Conservation (phyloP, 352 stramenopile genomes). For the Globisporangium iwayamae region DNA sequence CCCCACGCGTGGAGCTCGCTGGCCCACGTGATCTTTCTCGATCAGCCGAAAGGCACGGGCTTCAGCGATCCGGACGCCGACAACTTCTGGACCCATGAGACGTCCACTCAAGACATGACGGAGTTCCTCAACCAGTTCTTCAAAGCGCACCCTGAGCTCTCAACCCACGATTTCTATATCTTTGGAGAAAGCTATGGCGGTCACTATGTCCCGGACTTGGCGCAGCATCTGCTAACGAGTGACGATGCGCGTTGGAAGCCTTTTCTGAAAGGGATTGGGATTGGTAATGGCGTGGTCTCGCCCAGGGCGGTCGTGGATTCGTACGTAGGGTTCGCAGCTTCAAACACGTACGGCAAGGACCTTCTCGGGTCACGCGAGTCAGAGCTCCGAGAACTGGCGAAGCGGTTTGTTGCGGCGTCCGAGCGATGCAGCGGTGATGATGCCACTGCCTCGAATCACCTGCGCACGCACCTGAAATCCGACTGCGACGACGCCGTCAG, state of each 20-base stretch:
- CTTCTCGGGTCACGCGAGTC: slow-evolving; percentile 25
- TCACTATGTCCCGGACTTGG: slow-evolving; percentile 93
- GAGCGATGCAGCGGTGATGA: slow-evolving; percentile 10
- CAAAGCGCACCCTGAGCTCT: slow-evolving; percentile 30
- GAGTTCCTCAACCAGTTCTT: slow-evolving; percentile 62
- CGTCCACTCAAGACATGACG: slow-evolving; percentile 44
- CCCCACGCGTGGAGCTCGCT: slow-evolving; percentile 92
- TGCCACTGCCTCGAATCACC: not conserved
- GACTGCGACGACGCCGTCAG: slow-evolving; percentile 25
- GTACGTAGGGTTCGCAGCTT: slow-evolving; percentile 42
- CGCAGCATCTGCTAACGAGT: slow-evolving; percentile 58
- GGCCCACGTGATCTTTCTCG: slow-evolving; percentile 96
- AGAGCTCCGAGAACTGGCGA: slow-evolving; percentile 8
- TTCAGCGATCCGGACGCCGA: slow-evolving; percentile 36
- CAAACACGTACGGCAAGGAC: slow-evolving; percentile 40
- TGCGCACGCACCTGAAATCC: not conserved
- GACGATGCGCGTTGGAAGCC: slow-evolving; percentile 24
- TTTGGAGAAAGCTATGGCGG: slow-evolving; percentile 95
- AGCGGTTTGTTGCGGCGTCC: slow-evolving; percentile 21
- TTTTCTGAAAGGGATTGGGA: slow-evolving; percentile 78
- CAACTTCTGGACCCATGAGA: slow-evolving; percentile 40
- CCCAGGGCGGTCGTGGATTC: slow-evolving; percentile 41
- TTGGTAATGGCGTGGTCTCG: slow-evolving; percentile 79
- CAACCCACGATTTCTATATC: slow-evolving; percentile 83
- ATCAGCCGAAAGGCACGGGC: slow-evolving; percentile 89